These are phyloP conservation scores for Cucumis cinereus DNA, from an alignment of 306 rosid genomes.

Conservation along the genomic window DNA sequence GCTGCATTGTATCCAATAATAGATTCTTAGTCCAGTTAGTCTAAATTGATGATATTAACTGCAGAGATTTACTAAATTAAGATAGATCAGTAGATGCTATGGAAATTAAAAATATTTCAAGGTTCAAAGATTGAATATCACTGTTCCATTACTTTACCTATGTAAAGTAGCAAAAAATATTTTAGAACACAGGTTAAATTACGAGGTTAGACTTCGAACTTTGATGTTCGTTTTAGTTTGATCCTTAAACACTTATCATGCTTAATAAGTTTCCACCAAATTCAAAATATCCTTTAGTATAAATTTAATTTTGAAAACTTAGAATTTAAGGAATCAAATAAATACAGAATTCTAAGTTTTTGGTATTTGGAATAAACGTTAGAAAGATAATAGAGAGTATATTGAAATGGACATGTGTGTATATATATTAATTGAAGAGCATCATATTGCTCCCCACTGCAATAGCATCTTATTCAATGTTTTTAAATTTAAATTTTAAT, in stretches of 20 bases:
- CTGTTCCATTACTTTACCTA: not conserved
- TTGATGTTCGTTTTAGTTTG: no score
- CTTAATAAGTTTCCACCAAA: no score
- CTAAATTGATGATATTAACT: not conserved
- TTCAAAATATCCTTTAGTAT: no score
- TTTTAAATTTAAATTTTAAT: not conserved
- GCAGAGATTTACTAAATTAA: not conserved
- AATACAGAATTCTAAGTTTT: no score
- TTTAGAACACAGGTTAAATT: not conserved
- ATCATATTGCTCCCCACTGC: constrained; percentile 6
- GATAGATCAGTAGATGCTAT: not conserved
- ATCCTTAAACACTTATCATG: no score
- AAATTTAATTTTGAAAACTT: no score
- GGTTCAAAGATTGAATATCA: not conserved
- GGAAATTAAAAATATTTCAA: no score
- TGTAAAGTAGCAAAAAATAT: not conserved
- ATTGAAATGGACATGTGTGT: not conserved
- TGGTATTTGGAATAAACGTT: not conserved
- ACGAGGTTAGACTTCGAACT: no score
- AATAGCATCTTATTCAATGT: not conserved
- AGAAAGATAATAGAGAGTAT: not conserved
- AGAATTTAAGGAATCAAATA: no score
- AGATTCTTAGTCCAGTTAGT: not conserved
- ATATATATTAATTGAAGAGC: not conserved
- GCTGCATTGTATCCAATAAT: not conserved